Conservation (phyloP, 306 rosid species). For the Spatholobus suberectus region DNA sequence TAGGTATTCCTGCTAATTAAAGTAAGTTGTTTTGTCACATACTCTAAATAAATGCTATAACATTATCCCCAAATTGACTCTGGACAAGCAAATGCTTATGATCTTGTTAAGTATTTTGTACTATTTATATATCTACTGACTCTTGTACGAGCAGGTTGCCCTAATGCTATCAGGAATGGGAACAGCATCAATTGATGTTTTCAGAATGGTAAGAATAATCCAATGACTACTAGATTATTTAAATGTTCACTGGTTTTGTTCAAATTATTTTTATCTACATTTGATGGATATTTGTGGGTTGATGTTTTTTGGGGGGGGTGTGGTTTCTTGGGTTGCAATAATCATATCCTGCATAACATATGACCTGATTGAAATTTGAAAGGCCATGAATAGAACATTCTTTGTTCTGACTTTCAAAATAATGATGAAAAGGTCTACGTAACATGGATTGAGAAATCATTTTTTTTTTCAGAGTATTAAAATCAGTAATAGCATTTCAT, state of each 20-base stretch:
- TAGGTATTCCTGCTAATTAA: not conserved
- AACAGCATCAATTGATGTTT: conserved; percentile 69
- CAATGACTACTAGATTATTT: not conserved
- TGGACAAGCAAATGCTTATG: not conserved
- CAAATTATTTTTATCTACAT: not conserved
- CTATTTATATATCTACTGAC: conserved; percentile 19
- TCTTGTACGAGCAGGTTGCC: conserved; percentile 69
- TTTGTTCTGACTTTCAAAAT: conserved; percentile 14
- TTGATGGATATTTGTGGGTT: not conserved
- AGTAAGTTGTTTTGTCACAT: not conserved
- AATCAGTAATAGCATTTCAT: not conserved
- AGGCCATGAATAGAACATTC: not conserved
- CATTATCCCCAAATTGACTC: not conserved
- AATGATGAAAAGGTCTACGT: not conserved
- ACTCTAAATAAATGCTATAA: not conserved
- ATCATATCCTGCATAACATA: conserved; percentile 6
- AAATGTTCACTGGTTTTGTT: conserved; percentile 3
- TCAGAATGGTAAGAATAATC: conserved; percentile 66
- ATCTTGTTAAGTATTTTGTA: not conserved
- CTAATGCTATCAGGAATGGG: conserved; percentile 95
- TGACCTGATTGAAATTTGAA: not conserved
- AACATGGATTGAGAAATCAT: not conserved
- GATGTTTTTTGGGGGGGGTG: too few relatives aligned
- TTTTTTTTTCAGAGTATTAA: not conserved
- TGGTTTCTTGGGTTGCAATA: not conserved